phyloP scores from a whole-genome alignment of 768 basidiomycete species.

The Collybiopsis luxurians region DNA sequence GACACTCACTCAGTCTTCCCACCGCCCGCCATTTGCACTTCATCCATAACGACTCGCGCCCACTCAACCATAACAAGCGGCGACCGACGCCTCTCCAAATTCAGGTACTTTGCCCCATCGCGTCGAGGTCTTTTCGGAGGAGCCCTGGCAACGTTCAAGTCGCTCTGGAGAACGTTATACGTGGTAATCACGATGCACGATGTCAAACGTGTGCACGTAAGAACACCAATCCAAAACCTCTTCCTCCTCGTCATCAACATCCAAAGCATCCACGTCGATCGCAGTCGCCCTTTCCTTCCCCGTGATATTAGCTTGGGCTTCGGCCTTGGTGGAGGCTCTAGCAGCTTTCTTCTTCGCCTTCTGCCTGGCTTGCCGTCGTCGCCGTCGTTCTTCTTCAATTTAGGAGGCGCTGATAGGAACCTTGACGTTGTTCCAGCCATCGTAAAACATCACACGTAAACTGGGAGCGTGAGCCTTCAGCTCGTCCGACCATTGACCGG shows the following conservation, averaged over 20 bases:
- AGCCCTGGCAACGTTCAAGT: slow-evolving; percentile 74
- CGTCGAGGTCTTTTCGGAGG: slow-evolving; percentile 72
- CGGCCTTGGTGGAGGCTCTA: slow-evolving; percentile 16
- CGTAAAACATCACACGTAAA: slow-evolving; percentile 77
- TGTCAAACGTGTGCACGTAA: slow-evolving; percentile 70
- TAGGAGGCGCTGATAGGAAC: slow-evolving; percentile 50
- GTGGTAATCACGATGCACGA: slow-evolving; percentile 82
- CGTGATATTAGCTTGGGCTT: not conserved
- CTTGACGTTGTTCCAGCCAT: slow-evolving; percentile 72
- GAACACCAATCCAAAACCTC: slow-evolving; percentile 55
- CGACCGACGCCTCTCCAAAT: slow-evolving; percentile 56
- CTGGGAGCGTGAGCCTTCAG: slow-evolving; percentile 69
- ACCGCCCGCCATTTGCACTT: slow-evolving; percentile 90
- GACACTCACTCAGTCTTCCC: slow-evolving; percentile 69
- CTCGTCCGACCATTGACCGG: slow-evolving; percentile 86
- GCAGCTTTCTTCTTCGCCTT: slow-evolving; percentile 17
- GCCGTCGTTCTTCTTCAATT: slow-evolving; percentile 32
- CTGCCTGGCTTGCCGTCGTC: slow-evolving; percentile 21
- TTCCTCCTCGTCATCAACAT: slow-evolving; percentile 12
- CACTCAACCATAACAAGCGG: slow-evolving; percentile 85
- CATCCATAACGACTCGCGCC: slow-evolving; percentile 92
- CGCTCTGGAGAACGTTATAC: slow-evolving; percentile 64
- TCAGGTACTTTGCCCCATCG: slow-evolving; percentile 57
- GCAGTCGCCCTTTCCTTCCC: slow-evolving; percentile 1
- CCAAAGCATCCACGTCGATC: not conserved